Evolutionary conservation across 2,329 filamentous ascomycete species (phyloP).

Genomic region (Orbilia blumenaviensis): DNA sequence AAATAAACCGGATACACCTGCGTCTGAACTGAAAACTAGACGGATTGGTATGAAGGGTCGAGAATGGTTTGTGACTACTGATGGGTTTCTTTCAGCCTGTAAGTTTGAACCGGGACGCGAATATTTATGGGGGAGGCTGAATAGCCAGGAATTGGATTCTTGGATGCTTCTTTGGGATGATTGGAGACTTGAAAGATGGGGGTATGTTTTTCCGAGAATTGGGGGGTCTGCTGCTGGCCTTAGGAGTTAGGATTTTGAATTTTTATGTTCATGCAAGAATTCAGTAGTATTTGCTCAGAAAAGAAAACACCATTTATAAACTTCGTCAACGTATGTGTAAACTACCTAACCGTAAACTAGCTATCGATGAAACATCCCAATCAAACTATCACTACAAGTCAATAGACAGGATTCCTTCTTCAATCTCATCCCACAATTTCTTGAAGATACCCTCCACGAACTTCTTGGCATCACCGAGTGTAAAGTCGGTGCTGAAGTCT

Average conservation of each 20-base stretch:
- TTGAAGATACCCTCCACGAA: conserved; percentile 20
- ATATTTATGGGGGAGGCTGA: not conserved
- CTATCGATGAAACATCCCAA: too few species aligned
- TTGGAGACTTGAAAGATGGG: conserved; percentile 26
- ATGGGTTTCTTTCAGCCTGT: not conserved
- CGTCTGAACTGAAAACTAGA: not conserved
- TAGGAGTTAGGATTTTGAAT: too few species aligned
- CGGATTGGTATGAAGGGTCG: not conserved
- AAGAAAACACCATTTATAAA: not conserved
- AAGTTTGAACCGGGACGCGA: not conserved
- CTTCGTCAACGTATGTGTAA: not conserved
- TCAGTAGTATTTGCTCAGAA: not conserved
- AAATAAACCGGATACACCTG: not conserved
- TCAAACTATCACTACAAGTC: too few species aligned
- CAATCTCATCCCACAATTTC: conserved; percentile 21
- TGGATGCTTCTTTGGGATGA: conserved; percentile 23
- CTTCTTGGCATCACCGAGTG: conserved; percentile 7
- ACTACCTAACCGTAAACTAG: too few species aligned
- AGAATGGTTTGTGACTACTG: not conserved
- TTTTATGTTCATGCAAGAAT: not conserved
- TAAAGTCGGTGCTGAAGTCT: conserved; percentile 2
- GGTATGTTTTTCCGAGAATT: not conserved
- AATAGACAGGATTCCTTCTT: conserved; percentile 10
- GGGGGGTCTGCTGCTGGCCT: too few species aligned
- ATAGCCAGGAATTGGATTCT: not conserved